These are phyloP conservation scores for Evansstolkia leycettana DNA, from an alignment of 495 filamentous ascomycete genomes.

Conservation along the genomic window DNA sequence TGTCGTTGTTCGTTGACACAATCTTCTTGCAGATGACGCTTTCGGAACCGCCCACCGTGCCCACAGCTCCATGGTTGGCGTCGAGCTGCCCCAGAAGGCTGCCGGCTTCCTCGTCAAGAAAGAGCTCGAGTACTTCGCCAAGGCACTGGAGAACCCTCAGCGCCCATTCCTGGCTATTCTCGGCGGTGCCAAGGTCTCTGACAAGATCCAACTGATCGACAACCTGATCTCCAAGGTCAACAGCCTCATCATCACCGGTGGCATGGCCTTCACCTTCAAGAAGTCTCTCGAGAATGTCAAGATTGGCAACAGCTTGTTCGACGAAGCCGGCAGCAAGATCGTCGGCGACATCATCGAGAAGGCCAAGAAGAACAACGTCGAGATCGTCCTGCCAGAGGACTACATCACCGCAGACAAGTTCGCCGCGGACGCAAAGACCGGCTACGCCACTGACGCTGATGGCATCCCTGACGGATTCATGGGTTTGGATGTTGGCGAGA, in stretches of 20 bases:
- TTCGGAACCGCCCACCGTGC: conserved; percentile 97
- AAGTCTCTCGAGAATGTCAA: conserved; percentile 83
- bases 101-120: conserved; percentile 99
- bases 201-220: conserved; percentile 99
- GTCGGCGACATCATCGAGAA: conserved; percentile 82
- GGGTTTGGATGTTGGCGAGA: conserved; percentile 87
- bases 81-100: conserved; percentile 89
- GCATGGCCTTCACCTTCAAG: conserved; percentile 99
- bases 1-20: no score
- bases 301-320: conserved; percentile 89
- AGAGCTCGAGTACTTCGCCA: conserved; percentile 98
- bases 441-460: conserved; percentile 71
- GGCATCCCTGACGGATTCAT: conserved; percentile 96
- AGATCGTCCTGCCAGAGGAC: conserved; percentile 88
- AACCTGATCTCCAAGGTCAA: conserved; percentile 96
- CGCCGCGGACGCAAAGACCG: conserved; percentile 65
- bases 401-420: conserved; percentile 97
- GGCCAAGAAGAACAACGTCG: conserved; percentile 90
- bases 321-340: conserved; percentile 89
- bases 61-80: conserved; percentile 97
- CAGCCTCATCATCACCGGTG: conserved; percentile 91
- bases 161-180: conserved; percentile 98
- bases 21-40: conserved; percentile 63
- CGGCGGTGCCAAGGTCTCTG: conserved; percentile 93
- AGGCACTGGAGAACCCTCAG: conserved; percentile 86